A percentile compares a stretch with the other conserved stretches of the same genome.
Conservation (phyloP, 768 basidiomycete species). For the Boletus subparvulus region DNA sequence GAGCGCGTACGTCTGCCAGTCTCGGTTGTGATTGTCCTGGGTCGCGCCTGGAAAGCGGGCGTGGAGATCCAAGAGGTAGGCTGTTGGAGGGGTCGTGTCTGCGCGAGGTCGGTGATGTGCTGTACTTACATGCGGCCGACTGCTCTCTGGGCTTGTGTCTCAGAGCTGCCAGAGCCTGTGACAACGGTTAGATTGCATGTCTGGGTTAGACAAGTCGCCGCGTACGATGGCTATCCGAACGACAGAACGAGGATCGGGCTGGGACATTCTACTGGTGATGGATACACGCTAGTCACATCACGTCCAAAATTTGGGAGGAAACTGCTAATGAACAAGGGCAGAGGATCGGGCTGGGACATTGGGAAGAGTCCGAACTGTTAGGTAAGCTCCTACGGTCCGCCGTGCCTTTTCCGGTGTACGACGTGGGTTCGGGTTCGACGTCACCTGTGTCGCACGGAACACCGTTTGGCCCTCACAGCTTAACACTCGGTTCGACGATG, state of each 20-base stretch:
- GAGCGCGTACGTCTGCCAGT: slow-evolving; percentile 31
- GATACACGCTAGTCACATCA: background rate
- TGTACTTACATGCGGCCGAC: slow-evolving; percentile 21
- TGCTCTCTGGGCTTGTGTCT: slow-evolving; percentile 27
- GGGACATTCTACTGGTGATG: slow-evolving; percentile 4
- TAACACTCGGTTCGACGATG: too few relatives aligned
- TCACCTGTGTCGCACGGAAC: too few relatives aligned
- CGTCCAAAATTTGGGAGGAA: background rate
- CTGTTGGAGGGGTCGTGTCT: slow-evolving; percentile 11
- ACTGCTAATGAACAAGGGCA: background rate
- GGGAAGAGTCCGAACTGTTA: too few relatives aligned
- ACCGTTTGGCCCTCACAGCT: too few relatives aligned
- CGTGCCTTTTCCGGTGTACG: background rate
- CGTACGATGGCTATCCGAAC: slow-evolving; percentile 28
- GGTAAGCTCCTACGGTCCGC: too few relatives aligned
- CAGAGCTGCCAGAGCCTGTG: slow-evolving; percentile 23
- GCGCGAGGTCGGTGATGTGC: background rate
- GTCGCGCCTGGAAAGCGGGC: slow-evolving; percentile 23
- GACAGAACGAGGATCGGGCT: slow-evolving; percentile 11
- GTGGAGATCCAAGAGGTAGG: slow-evolving; percentile 29
- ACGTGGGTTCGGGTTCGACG: too few relatives aligned
- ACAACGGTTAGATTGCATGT: too few relatives aligned
- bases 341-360: too few relatives aligned
- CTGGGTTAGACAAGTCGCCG: background rate
- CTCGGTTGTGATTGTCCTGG: background rate